Evolutionary conservation across 768 basidiomycete genomes (phyloP), one percentile per base, ranked within the genome.

Genomic region (Mycena sanguinolenta): DNA sequence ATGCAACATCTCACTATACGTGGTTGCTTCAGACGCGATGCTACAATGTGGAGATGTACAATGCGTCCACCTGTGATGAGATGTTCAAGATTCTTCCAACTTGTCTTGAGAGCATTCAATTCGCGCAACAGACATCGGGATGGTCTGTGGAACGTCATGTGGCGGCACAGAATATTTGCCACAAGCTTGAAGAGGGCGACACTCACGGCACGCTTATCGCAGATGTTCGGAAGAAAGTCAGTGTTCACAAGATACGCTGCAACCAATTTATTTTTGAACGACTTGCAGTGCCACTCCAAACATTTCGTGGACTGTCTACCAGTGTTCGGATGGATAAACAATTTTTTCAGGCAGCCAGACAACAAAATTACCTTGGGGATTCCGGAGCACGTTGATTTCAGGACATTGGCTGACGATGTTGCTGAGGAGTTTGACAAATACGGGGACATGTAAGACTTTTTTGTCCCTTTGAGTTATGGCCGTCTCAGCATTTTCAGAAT

Each of bases 1-100:
- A 81, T 60, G 58, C 75, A 17, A 62, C 76, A 25, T 67, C 77
- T 13, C 75, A 80, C 63, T 79, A 72, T 50, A 42, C 68, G 14
- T 82, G 82, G 82, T 21, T 73, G 16, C 75, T 81, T 4, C 75
- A 81, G 17, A 70, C 74, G 19, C 73, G 76, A 13, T 81, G 81
- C 65, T 69, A 74, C 58, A 27, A 74, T 53, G n/a, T 16, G 39
- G 67, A 80, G 65, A 62, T 80, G 25, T 79, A 79, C 70, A 81
- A 80, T 57, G 58, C 74, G 6, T 78, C 77, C 0, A 76, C 76
- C 13, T 82, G 81, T 58, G 28, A 58, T 2, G 75, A 77, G 30
- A n/a, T 77, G 17, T 77, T 73, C 62, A 60, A 59, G 21, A 38
- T 65, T 3, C 76, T 79, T 3, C 79, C 79, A 0, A 54, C 27